A percentile compares a stretch with the other conserved stretches of the same genome.
Conservation (phyloP, 2,329 filamentous ascomycete genomes). For the Neopestalotiopsis sp. region DNA sequence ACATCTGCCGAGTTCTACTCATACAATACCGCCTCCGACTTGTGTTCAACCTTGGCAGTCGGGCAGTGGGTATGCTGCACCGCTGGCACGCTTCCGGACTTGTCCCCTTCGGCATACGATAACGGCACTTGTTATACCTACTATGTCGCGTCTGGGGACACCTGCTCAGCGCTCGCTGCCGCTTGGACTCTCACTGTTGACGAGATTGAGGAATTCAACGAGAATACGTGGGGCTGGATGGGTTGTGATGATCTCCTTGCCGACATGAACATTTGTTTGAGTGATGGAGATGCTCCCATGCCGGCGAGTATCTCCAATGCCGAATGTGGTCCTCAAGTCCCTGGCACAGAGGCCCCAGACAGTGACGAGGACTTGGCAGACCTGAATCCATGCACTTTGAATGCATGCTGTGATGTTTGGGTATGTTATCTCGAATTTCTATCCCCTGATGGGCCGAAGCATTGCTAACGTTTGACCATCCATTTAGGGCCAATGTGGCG, state of each 20-base stretch:
- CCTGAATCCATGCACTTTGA: not conserved
- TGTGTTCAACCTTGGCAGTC: constrained; percentile 37
- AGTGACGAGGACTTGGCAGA: not conserved
- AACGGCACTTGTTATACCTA: constrained; percentile 43
- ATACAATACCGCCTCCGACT: constrained; percentile 29
- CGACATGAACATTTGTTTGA: constrained; percentile 29
- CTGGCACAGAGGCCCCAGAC: constrained; percentile 15
- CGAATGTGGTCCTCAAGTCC: constrained; percentile 24
- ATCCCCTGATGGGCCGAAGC: too few relatives aligned
- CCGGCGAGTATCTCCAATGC: constrained; percentile 25
- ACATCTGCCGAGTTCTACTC: constrained; percentile 24
- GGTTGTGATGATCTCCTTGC: constrained; percentile 21
- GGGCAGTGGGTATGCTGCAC: constrained; percentile 44
- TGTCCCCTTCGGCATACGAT: constrained; percentile 36
- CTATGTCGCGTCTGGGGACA: constrained; percentile 35
- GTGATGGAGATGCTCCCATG: constrained; percentile 26
- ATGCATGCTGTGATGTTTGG: not conserved
- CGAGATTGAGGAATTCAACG: constrained; percentile 26
- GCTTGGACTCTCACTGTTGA: constrained; percentile 24
- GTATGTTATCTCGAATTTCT: too few relatives aligned
- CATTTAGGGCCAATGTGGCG: too few relatives aligned
- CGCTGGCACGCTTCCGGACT: constrained; percentile 38
- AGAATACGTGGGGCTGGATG: constrained; percentile 29
- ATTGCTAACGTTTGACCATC: too few relatives aligned
- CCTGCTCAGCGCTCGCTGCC: constrained; percentile 36